Evolutionary conservation across 768 basidiomycete genomes (phyloP).

Genomic region (Tephrocybe sp.): DNA sequence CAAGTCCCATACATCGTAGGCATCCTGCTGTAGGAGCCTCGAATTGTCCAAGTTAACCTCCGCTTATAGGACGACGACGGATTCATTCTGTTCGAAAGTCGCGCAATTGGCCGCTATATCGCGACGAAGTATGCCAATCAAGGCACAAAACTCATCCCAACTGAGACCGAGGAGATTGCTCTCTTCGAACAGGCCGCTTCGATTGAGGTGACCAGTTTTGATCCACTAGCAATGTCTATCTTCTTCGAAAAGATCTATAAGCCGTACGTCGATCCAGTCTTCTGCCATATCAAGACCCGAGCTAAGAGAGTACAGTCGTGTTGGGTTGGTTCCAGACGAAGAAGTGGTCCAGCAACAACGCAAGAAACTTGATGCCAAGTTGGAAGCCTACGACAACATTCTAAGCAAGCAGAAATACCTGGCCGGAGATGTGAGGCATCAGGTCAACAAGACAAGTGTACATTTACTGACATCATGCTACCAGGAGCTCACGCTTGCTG

Average conservation of each 20-base stretch:
- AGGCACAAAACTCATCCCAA: constrained; percentile 41
- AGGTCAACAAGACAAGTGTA: too few species aligned
- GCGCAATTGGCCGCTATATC: constrained; percentile 53
- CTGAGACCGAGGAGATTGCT: constrained; percentile 17
- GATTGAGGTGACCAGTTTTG: constrained; percentile 45
- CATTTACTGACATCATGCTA: too few species aligned
- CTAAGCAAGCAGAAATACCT: constrained; percentile 45
- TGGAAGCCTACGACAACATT: constrained; percentile 46
- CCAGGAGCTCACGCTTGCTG: too few species aligned
- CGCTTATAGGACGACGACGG: constrained; percentile 15
- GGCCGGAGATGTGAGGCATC: constrained; percentile 35
- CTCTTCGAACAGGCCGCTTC: constrained; percentile 38
- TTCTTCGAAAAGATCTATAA: too few species aligned
- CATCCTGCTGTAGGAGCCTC: neutral
- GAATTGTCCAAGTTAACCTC: too few species aligned
- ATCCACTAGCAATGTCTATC: constrained; percentile 29
- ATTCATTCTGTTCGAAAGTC: constrained; percentile 32
- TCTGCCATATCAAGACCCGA: too few species aligned
- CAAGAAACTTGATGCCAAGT: constrained; percentile 36
- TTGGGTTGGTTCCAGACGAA: too few species aligned
- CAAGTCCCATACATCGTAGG: constrained; percentile 50
- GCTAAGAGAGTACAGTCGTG: too few species aligned
- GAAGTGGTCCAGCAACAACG: constrained; percentile 21
- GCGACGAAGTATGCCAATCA: too few species aligned
- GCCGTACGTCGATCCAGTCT: too few species aligned